These are phyloP conservation scores for Aspergillus fischeri DNA, from an alignment of 2,329 filamentous ascomycete species.

Conservation along the genomic window DNA sequence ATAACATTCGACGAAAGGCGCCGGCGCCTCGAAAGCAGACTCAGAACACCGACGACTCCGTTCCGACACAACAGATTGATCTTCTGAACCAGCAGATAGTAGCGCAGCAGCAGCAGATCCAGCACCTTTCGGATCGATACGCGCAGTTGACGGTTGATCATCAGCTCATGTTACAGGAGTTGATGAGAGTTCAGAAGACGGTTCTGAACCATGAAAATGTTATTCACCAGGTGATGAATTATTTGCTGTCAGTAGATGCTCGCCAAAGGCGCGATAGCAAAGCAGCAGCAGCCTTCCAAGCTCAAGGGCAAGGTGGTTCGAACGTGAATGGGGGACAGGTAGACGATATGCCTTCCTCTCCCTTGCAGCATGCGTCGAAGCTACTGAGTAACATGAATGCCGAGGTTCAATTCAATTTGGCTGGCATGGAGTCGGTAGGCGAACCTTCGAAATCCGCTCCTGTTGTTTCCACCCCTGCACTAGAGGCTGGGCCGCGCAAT, in stretches of 20 bases:
- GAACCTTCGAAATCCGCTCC: slow-evolving; percentile 55
- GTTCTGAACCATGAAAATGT: slow-evolving; percentile 68
- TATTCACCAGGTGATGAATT: slow-evolving; percentile 68
- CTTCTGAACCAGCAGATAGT: slow-evolving; percentile 82
- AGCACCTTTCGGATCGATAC: slow-evolving; percentile 79
- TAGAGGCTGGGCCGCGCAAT: slow-evolving; percentile 48
- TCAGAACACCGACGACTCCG: slow-evolving; percentile 66
- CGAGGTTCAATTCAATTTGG: slow-evolving; percentile 60
- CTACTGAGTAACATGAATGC: slow-evolving; percentile 62
- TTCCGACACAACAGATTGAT: slow-evolving; percentile 82
- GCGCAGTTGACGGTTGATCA: slow-evolving; percentile 69
- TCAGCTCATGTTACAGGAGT: slow-evolving; percentile 60
- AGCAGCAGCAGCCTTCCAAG: slow-evolving; percentile 35
- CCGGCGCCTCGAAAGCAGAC: slow-evolving; percentile 77
- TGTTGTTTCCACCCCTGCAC: slow-evolving; percentile 54
- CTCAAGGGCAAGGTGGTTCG: slow-evolving; percentile 37
- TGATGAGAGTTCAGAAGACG: slow-evolving; percentile 64
- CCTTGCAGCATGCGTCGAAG: slow-evolving; percentile 64
- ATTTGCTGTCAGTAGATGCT: slow-evolving; percentile 61
- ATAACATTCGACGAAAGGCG: slow-evolving; percentile 94
- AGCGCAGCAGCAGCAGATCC: slow-evolving; percentile 88
- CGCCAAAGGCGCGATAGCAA: slow-evolving; percentile 61
- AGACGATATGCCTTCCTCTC: slow-evolving; percentile 63
- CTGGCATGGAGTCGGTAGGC: slow-evolving; percentile 63
- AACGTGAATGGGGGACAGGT: slow-evolving; percentile 46